Conservation (phyloP, 805 yeast species). For the Pichia cabralensis region DNA sequence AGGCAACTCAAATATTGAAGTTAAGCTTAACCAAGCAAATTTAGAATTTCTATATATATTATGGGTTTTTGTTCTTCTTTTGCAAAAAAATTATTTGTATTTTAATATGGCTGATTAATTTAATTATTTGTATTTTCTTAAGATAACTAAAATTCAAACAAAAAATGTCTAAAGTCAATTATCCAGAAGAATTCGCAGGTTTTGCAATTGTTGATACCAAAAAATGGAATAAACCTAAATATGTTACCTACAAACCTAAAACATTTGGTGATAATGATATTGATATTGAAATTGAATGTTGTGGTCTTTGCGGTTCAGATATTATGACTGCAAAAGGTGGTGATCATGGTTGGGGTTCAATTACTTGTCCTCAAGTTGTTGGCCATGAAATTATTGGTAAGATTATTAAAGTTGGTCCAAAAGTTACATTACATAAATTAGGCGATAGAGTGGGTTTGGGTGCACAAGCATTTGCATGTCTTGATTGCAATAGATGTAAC, state of each 20-base stretch:
- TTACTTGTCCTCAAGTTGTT: conserved; percentile 36
- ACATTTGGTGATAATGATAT: conserved; percentile 35
- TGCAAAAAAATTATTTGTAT: too few species aligned
- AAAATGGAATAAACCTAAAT: conserved; percentile 48
- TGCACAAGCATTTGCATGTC: conserved; percentile 32
- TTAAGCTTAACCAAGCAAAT: too few species aligned
- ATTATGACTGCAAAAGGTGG: conserved; percentile 40
- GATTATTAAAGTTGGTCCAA: conserved; percentile 29
- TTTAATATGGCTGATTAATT: neutral
- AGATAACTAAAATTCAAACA: neutral
- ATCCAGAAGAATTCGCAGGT: conserved; percentile 54
- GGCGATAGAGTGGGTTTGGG: conserved; percentile 41
- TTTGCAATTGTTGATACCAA: conserved; percentile 38
- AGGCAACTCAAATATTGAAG: too few species aligned
- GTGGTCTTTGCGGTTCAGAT: conserved; percentile 65
- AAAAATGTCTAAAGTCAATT: conserved; percentile 19
- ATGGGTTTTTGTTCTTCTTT: too few species aligned
- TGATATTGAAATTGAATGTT: conserved; percentile 47
- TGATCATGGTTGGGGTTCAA: conserved; percentile 36
- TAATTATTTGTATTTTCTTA: neutral
- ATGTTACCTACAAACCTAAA: conserved; percentile 41
- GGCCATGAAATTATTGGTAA: conserved; percentile 39
- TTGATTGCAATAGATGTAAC: conserved; percentile 28
- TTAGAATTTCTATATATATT: too few species aligned
- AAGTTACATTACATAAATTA: conserved; percentile 26